Evolutionary conservation across 2,329 filamentous ascomycete genomes (phyloP).

Genomic region (Curvularia spicifera): DNA sequence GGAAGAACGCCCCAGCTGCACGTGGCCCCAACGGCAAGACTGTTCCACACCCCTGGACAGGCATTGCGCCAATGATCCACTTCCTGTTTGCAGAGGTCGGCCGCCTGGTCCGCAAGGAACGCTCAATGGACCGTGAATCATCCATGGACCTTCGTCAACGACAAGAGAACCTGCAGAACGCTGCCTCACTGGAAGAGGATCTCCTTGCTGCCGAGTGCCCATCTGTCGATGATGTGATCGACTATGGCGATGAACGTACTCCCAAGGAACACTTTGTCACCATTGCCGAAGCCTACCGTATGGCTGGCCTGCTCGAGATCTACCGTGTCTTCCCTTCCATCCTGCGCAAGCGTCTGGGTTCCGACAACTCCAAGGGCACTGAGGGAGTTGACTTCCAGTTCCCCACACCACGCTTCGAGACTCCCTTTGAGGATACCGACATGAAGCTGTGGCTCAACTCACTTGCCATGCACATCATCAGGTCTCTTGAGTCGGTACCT

Average conservation of each 20-base stretch:
- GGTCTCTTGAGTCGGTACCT: conserved; percentile 58
- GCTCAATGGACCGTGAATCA: conserved; percentile 38
- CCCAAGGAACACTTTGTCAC: conserved; percentile 61
- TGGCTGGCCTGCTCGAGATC: conserved; percentile 60
- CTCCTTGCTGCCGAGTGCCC: conserved; percentile 57
- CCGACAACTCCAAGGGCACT: conserved; percentile 29
- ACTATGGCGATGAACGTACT: conserved; percentile 60
- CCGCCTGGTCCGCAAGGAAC: conserved; percentile 51
- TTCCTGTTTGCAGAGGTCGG: conserved; percentile 56
- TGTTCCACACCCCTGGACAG: conserved; percentile 59
- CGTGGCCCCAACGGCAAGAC: conserved; percentile 44
- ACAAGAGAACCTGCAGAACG: conserved; percentile 48
- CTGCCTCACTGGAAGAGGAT: conserved; percentile 55
- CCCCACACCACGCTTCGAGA: conserved; percentile 43
- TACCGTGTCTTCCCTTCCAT: conserved; percentile 62
- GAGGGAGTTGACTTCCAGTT: conserved; percentile 41
- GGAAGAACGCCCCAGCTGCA: conserved; percentile 31
- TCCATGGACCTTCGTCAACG: conserved; percentile 39
- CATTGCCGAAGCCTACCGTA: conserved; percentile 61
- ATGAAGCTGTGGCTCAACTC: conserved; percentile 56
- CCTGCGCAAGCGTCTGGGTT: conserved; percentile 53
- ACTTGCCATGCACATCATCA: conserved; percentile 59
- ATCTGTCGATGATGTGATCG: conserved; percentile 55
- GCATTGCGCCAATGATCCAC: conserved; percentile 53
- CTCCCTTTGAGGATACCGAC: conserved; percentile 41